These are phyloP conservation scores for Exserohilum rostratum DNA, from an alignment of 2,329 filamentous ascomycete species.

Conservation along the genomic window DNA sequence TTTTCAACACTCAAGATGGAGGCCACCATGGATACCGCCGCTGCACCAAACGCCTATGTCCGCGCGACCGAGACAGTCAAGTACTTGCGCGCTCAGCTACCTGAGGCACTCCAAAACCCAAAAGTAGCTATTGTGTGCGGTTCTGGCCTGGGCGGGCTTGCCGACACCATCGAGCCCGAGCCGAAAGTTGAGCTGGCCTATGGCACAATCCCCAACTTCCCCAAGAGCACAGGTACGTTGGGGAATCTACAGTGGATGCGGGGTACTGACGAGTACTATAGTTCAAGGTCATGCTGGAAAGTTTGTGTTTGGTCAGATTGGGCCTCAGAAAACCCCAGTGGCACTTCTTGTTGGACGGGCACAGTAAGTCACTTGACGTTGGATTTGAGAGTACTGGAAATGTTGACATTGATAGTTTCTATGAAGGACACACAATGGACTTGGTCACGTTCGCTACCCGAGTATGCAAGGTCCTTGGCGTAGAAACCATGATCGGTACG, in stretches of 20 bases:
- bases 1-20: constrained; percentile 18
- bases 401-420: constrained; percentile 59
- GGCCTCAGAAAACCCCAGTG: constrained; percentile 59
- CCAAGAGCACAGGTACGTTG: constrained; percentile 62
- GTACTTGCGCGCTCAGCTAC: constrained; percentile 59
- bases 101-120: constrained; percentile 57
- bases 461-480: constrained; percentile 66
- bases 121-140: constrained; percentile 69
- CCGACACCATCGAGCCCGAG: constrained; percentile 59
- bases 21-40: constrained; percentile 29
- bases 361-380: constrained; percentile 58
- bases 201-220: constrained; percentile 66
- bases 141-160: constrained; percentile 67
- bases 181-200: constrained; percentile 63
- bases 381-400: background rate
- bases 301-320: constrained; percentile 67
- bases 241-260: background rate
- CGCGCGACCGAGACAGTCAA: constrained; percentile 57
- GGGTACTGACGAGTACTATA: constrained; percentile 22
- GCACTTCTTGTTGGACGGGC: constrained; percentile 69
- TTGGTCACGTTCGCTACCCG: constrained; percentile 68
- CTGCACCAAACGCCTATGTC: constrained; percentile 47
- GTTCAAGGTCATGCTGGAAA: constrained; percentile 68
- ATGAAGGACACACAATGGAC: constrained; percentile 70
- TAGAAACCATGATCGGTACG: constrained; percentile 64